Evolutionary conservation across 352 stramenopile genomes (phyloP).

Genomic region (Globisporangium splendens): DNA sequence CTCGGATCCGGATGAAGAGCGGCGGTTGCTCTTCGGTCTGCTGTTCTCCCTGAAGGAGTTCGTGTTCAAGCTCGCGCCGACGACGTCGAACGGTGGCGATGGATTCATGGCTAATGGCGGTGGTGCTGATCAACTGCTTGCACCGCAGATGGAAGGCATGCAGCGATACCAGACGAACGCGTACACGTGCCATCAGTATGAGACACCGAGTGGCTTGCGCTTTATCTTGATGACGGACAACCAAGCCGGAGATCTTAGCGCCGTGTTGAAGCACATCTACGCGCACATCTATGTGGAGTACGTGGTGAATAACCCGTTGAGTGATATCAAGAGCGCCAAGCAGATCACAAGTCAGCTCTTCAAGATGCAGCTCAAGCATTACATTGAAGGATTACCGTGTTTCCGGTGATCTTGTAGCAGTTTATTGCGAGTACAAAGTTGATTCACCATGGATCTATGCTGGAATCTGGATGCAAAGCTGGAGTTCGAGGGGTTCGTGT

Average conservation of each 20-base stretch:
- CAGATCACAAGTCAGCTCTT: conserved; percentile 80
- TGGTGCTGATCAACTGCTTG: conserved; percentile 14
- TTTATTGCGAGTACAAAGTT: neutral
- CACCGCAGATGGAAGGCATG: conserved; percentile 41
- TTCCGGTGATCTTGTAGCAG: conserved; percentile 41
- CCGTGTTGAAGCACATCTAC: conserved; percentile 86
- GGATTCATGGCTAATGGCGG: conserved; percentile 15
- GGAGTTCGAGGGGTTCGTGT: neutral
- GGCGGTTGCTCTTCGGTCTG: conserved; percentile 90
- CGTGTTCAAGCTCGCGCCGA: conserved; percentile 73
- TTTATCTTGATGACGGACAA: conserved; percentile 92
- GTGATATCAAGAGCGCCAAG: conserved; percentile 68
- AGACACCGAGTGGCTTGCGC: conserved; percentile 84
- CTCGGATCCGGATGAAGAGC: conserved; percentile 84
- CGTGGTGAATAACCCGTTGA: conserved; percentile 89
- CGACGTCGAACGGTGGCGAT: conserved; percentile 11
- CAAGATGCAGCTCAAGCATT: conserved; percentile 62
- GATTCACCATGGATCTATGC: too few species aligned
- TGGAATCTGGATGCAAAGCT: neutral
- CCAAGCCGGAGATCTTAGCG: conserved; percentile 73
- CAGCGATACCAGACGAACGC: conserved; percentile 84
- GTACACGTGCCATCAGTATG: conserved; percentile 91
- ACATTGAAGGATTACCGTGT: conserved; percentile 69
- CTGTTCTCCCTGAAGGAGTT: conserved; percentile 92
- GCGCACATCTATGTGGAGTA: conserved; percentile 87